phyloP scores from a whole-genome alignment of 2,329 filamentous ascomycete genomes.

The Alternaria metachromatica region DNA sequence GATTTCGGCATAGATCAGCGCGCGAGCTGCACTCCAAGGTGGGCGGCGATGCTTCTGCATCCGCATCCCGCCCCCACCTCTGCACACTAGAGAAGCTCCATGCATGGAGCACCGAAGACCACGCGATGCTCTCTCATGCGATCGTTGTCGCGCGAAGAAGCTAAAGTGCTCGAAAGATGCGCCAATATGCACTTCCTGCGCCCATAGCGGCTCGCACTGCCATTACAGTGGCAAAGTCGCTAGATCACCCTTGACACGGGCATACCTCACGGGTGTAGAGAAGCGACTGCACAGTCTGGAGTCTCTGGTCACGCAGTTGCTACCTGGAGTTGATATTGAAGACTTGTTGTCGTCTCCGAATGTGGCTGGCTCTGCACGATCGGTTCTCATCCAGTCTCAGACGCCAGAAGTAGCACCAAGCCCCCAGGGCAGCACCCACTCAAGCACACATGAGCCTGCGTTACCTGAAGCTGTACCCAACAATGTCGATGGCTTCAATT shows the following conservation, averaged over 20 bases:
- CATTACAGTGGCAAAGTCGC: slow-evolving; percentile 34
- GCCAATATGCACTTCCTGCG: slow-evolving; percentile 29
- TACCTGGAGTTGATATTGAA: slow-evolving; percentile 31
- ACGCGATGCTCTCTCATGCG: slow-evolving; percentile 26
- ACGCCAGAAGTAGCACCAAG: slow-evolving; percentile 20
- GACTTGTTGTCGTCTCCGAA: slow-evolving; percentile 25
- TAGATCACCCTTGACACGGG: slow-evolving; percentile 34
- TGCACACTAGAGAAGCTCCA: slow-evolving; percentile 15
- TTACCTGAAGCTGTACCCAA: slow-evolving; percentile 34
- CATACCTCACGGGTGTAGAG: slow-evolving; percentile 31
- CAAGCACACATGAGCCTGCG: slow-evolving; percentile 20
- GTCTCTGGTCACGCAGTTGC: slow-evolving; percentile 23
- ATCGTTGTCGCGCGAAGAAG: slow-evolving; percentile 35
- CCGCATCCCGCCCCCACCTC: slow-evolving; percentile 12
- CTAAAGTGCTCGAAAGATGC: slow-evolving; percentile 37
- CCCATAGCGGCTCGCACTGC: slow-evolving; percentile 23
- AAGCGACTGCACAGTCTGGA: slow-evolving; percentile 29
- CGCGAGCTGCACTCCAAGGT: neutral
- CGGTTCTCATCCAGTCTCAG: slow-evolving; percentile 2
- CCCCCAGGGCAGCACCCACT: slow-evolving; percentile 17
- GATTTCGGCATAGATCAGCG: slow-evolving; percentile 8
- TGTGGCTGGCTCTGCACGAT: slow-evolving; percentile 10
- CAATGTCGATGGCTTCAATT: slow-evolving; percentile 34
- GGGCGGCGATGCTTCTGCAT: slow-evolving; percentile 6
- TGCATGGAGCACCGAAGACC: slow-evolving; percentile 34